Evolutionary conservation across 139 green algal genomes (phyloP).

Genomic region (Tetraselmis striata): DNA sequence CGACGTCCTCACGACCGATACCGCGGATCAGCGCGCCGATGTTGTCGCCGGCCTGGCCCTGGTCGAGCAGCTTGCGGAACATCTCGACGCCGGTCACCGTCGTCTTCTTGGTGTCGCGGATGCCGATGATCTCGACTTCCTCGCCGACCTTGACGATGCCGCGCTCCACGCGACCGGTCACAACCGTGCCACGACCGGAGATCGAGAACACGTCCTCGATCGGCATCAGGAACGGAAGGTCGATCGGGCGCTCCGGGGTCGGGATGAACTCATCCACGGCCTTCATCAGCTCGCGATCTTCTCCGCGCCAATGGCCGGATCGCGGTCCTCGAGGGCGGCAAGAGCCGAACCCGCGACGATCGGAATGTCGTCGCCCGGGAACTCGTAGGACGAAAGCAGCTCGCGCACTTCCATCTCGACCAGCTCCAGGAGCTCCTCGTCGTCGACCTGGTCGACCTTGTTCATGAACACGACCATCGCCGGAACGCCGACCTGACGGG

Average conservation of each 20-base stretch:
- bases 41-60: conserved; percentile 53
- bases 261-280: conserved; percentile 48
- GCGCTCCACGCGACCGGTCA: conserved; percentile 40
- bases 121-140: conserved; percentile 51
- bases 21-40: conserved; percentile 40
- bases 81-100: conserved; percentile 48
- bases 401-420: conserved; percentile 59
- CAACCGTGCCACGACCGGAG: conserved; percentile 13
- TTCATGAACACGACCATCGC: conserved; percentile 52
- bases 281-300: conserved; percentile 41
- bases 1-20: neutral
- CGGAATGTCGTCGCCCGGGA: conserved; percentile 43
- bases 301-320: conserved; percentile 36
- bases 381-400: conserved; percentile 51
- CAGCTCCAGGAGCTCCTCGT: conserved; percentile 55
- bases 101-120: conserved; percentile 22
- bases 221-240: conserved; percentile 57
- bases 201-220: conserved; percentile 60
- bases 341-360: conserved; percentile 26
- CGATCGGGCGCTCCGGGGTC: conserved; percentile 30
- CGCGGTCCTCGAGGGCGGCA: conserved; percentile 29
- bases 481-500: conserved; percentile 52
- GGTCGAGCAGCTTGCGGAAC: conserved; percentile 52
- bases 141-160: conserved; percentile 42
- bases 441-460: conserved; percentile 53